phyloP scores from a whole-genome alignment of 768 basidiomycete species.

The Omphalotus guepiniiformis region DNA sequence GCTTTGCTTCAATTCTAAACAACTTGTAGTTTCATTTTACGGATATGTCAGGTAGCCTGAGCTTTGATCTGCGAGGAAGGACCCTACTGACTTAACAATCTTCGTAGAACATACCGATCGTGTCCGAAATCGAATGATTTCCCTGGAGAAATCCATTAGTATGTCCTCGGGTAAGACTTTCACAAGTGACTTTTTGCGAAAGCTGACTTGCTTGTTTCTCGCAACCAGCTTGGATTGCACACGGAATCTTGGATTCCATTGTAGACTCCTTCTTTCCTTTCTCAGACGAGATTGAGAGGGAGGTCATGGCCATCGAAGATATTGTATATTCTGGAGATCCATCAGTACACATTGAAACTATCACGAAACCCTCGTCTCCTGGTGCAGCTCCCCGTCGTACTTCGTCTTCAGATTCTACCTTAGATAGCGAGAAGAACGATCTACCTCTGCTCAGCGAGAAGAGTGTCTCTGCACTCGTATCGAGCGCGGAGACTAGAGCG shows the following conservation, averaged over 20 bases:
- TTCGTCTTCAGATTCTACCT: neutral
- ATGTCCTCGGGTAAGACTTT: constrained; percentile 64
- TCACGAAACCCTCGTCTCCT: no score
- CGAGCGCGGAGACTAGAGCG: neutral
- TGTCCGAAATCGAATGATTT: constrained; percentile 66
- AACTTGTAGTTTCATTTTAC: constrained; percentile 80
- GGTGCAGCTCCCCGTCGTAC: neutral
- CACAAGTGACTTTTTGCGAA: neutral
- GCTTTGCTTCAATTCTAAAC: neutral
- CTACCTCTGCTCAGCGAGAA: constrained; percentile 3
- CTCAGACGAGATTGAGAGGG: constrained; percentile 73
- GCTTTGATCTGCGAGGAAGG: neutral
- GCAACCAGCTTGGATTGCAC: constrained; percentile 96
- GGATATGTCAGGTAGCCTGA: constrained; percentile 59
- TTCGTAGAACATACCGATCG: constrained; percentile 67
- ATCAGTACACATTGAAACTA: no score
- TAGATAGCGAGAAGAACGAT: constrained; percentile 4
- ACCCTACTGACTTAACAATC: neutral
- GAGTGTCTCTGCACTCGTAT: neutral
- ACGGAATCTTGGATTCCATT: constrained; percentile 87
- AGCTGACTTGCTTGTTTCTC: constrained; percentile 1
- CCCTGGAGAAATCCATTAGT: constrained; percentile 55
- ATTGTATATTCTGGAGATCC: constrained; percentile 46
- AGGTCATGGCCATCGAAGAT: constrained; percentile 74
- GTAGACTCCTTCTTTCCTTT: constrained; percentile 93